Evolutionary conservation across 1,284 basidiomycete species (phyloP), one percentile per base, ranked within the genome.

Genomic region (Phaffia rhodozyma): DNA sequence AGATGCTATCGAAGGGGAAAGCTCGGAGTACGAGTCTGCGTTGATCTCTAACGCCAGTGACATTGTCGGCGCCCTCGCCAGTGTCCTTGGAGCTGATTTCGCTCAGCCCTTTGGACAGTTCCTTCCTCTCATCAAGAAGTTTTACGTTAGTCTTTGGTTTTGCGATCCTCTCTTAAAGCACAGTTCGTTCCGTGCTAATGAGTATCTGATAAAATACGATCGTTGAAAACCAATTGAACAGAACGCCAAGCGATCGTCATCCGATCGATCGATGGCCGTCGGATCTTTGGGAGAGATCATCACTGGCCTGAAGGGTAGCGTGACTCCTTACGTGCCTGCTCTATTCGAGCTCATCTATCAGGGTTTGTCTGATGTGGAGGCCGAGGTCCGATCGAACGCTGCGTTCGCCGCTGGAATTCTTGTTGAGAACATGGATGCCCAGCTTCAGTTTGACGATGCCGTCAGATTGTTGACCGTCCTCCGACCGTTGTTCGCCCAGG

Each of bases 271-370:
- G 16, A 87, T 92, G 65, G 86, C 93, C 29, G 89, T 97, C 66
- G 96, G 96, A 34, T 89, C 87, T 68, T 80, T 99, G 32, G 94
- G 93, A 58, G 96, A 98, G 79, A 89, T 97, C 70, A 93, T 96
- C 73, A 84, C 86, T 34, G 92, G 91, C 58, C 87, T 98, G 82
- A 92, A 94, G 79, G 76, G 75, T 58, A 85, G 87, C 34, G 83
- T 97, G 68, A 94, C 91, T 0, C 85, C 87, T 20, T 89, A 84
- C 73, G 97, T 96, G 2, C 82, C 88, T 60, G 72, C 83, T n/a
- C 79, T 96, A 21, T 80, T 92, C 64, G 83, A 89, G 66, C 81
- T 96, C 66, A 87, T 94, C 78, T 86, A 87, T 74, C 81, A 81
- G 66, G 91, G 89, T 11, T 82, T 98, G 34, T 76, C 82, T 66